Evolutionary conservation across 2,329 filamentous ascomycete species (phyloP).

Genomic region (Stagonosporopsis vannaccii): DNA sequence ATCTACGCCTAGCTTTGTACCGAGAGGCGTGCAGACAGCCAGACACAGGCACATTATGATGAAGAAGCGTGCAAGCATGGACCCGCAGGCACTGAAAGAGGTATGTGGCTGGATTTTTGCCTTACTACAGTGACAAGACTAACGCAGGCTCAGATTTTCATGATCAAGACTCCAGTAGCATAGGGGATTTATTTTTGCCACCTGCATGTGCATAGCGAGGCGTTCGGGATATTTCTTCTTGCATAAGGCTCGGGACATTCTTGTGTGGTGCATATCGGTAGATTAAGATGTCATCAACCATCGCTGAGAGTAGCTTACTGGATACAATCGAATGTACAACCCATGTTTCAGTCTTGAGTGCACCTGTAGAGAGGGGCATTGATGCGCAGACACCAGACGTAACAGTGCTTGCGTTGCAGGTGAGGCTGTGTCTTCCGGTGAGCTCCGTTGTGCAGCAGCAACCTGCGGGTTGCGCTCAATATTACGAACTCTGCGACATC

Average conservation of each 20-base stretch:
- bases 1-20: constrained; percentile 54
- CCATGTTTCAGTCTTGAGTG: neutral
- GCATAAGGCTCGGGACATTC: neutral
- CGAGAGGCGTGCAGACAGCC: constrained; percentile 73
- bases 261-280: neutral
- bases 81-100: constrained; percentile 85
- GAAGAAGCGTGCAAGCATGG: constrained; percentile 83
- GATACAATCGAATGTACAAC: neutral
- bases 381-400: too few relatives aligned
- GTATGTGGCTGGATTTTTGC: constrained; percentile 54
- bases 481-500: neutral
- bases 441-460: neutral
- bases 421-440: constrained; percentile 16
- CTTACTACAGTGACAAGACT: constrained; percentile 3
- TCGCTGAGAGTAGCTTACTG: neutral
- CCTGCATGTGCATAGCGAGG: constrained; percentile 42
- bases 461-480: neutral
- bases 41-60: constrained; percentile 85
- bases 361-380: neutral
- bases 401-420: constrained; percentile 5
- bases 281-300: neutral
- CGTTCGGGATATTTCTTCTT: constrained; percentile 27
- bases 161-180: constrained; percentile 44
- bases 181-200: neutral
- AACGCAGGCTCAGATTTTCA: constrained; percentile 42